Base-by-base conservation (phyloP, 495 filamentous ascomycete species). In the Podospora tetraspora region DNA sequence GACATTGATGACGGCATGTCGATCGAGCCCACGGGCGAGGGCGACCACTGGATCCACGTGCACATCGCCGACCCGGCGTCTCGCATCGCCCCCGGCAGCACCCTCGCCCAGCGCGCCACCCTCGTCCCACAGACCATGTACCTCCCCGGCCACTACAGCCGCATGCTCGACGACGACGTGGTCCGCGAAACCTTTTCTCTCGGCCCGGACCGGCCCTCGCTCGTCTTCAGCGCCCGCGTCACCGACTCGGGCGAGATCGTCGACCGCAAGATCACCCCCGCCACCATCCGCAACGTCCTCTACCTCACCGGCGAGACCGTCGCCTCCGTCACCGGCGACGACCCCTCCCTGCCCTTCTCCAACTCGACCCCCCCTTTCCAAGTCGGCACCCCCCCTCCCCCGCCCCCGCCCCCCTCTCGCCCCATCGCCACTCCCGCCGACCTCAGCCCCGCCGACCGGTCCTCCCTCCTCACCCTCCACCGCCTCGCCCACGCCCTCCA, bases 61-160 rank as follows among this genome's bases (percentile, higher is more conserved):
- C 95, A 99, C 74, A 83, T 96, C 43, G 95, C 96, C n/a, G 95
- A 98, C 73, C 96, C 94, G 2, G 90, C 93, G 4, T 92, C 95
- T n/a, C 91, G 90, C 70, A 83, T 98, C 64, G 59, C 74, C 1
- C 84, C 83, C 13, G 81, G 88, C 21, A 80, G 87, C 60, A 73
- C 79, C 12, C 75, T 91, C 19, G 87, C 89, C 22, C 79, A 86
- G 69, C 85, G 89, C 70, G 93, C 94, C 0, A 83, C 87, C 34
- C 78, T 85, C 32, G 81, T 89, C 30, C 79, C 84, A 2, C 80
- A 89, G 68, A 90, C 86, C 2, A 78, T 89, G n/a, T 99, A 98
- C 72, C 78, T 90, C 9, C 87, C 91, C 1, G 92, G 94, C 59
- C 83, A 87, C 22, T 81, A 85, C 22, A 88, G 89, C 68, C 82